Conservation (phyloP, 2,329 filamentous ascomycete species). For the Periconia sp. region DNA sequence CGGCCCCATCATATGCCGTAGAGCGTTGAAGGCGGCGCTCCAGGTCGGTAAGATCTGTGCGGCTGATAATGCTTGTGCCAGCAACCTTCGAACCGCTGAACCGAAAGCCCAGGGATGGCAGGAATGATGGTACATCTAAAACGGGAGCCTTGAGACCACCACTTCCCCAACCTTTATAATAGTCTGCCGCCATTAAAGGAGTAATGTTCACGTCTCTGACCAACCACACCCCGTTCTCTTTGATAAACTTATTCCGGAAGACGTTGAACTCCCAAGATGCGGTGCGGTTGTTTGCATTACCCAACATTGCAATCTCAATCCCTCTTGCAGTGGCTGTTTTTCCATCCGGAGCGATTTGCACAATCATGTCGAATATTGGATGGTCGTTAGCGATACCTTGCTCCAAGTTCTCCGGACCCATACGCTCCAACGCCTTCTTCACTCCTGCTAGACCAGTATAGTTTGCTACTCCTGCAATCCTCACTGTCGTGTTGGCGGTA, state of each 20-base stretch:
- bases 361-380: slow-evolving; percentile 27
- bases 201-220: slow-evolving; percentile 17
- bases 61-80: not conserved
- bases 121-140: slow-evolving; percentile 15
- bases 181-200: slow-evolving; percentile 22
- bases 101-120: slow-evolving; percentile 6
- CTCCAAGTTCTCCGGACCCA: slow-evolving; percentile 22
- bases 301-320: slow-evolving; percentile 26
- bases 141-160: slow-evolving; percentile 14
- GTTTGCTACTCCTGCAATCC: slow-evolving; percentile 6
- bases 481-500: slow-evolving; percentile 12
- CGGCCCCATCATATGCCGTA: slow-evolving; percentile 23
- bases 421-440: slow-evolving; percentile 17
- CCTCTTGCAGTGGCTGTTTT: slow-evolving; percentile 20
- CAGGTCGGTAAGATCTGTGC: slow-evolving; percentile 13
- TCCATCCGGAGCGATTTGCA: slow-evolving; percentile 17
- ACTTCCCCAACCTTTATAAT: slow-evolving; percentile 25
- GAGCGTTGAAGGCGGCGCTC: slow-evolving; percentile 20
- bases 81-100: not conserved
- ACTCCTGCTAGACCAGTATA: slow-evolving; percentile 17
- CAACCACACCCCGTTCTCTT: slow-evolving; percentile 22
- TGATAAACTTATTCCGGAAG: slow-evolving; percentile 22
- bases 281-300: slow-evolving; percentile 16
- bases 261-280: slow-evolving; percentile 30
- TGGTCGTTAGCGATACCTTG: slow-evolving; percentile 28